Base-by-base conservation (phyloP, 2,329 filamentous ascomycete species). In the Grosmannia penicillata region DNA sequence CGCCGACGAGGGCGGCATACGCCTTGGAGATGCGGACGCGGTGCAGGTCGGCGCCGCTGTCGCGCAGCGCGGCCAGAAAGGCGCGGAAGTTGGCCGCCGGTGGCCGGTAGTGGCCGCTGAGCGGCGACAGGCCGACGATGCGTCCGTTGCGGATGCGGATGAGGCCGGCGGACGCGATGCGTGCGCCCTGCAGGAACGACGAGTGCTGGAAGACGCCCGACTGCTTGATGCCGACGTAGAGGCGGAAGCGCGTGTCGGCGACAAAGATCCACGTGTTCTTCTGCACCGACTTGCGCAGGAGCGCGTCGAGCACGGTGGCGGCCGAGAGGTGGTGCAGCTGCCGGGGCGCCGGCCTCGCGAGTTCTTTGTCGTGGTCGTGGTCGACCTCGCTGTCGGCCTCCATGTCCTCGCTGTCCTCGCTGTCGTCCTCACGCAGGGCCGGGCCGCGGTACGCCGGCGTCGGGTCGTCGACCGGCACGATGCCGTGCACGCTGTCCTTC, bases 241-340 rank as follows among this genome's bases (percentile, higher is more conserved):
- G 65, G 1, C 82, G 75, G 55, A 87, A 91, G 1, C 73, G 79
- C 1, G 83, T 89, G 57, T 94, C 86, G 19, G 82, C 80, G 8
- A 87, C 86, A 50, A 93, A 95, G 46, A 94, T 93, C 87, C 87
- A 94, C 5, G 82, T 91, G 51, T 89, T 87, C 45, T 85, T 85
- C 56, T 78, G 82, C 28, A 86, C 81, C 0, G 81, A 78, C 46
- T 83, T 80, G 43, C 82, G 74, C 14, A 91, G 66, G 6, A 93
- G 65, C 45, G 82, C 80, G 55, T 91, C 84, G 54, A 89, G 72
- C 4, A 93, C 68, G 1, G 79, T 78, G 1, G 78, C 73, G 7
- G 77, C 72, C 6, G 70, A 79, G 4, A 83, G 62, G 49, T 82
- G 71, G 41, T 68, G 69, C 40, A 79, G 34, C 30, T 10, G 26